These are phyloP conservation scores for Cutaneotrichosporon sp. DNA, from an alignment of 1,284 basidiomycete genomes.

Conservation along the genomic window DNA sequence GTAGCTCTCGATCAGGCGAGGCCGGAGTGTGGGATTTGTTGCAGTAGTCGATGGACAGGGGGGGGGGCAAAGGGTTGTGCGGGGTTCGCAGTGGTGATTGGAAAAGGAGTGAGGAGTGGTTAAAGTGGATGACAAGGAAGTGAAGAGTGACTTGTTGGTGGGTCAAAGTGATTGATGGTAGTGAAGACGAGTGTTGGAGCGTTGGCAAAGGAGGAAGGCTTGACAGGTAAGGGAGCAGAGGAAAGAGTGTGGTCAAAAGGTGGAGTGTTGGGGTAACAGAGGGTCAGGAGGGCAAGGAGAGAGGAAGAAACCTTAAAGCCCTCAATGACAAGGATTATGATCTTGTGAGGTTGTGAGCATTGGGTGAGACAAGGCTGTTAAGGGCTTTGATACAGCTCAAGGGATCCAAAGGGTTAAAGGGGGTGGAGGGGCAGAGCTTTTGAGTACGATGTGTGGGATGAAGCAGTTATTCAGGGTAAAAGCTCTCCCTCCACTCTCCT, in stretches of 20 bases:
- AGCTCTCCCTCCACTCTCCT: no score
- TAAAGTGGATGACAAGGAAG: not conserved
- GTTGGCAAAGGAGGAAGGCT: not conserved
- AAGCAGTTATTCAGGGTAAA: no score
- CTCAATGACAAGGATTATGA: no score
- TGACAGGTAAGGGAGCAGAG: not conserved
- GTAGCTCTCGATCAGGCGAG: not conserved
- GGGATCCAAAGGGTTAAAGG: no score
- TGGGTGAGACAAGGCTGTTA: no score
- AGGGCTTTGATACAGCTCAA: no score
- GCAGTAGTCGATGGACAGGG: not conserved
- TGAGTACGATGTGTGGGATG: no score
- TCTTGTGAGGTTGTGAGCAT: no score
- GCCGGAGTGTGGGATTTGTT: not conserved
- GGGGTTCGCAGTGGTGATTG: not conserved
- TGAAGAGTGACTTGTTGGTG: not conserved
- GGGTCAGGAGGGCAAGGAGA: not conserved
- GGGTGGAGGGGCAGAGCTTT: no score
- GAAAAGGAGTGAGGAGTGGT: not conserved
- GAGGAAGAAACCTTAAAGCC: no score
- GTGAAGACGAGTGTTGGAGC: not conserved
- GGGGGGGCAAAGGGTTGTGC: not conserved
- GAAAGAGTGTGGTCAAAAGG: not conserved
- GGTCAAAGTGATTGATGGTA: not conserved
- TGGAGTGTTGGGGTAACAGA: not conserved